Evolutionary conservation across 495 filamentous ascomycete genomes (phyloP), one percentile per base, ranked within the genome.

Genomic region (Neurospora sp.): DNA sequence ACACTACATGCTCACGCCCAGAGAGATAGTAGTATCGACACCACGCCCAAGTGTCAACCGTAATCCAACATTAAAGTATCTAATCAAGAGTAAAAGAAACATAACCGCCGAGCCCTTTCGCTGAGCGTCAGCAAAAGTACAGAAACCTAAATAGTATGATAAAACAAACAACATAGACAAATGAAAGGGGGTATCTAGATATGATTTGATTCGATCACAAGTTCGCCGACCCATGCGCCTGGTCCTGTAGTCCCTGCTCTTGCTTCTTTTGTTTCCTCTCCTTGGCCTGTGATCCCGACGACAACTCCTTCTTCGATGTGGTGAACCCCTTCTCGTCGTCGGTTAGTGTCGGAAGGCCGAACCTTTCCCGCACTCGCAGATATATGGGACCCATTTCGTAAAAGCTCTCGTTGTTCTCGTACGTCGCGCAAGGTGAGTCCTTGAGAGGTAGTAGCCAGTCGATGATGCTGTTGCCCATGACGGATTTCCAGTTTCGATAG

Each of bases 381-480:
- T 86, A 78, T 35, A 82, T 70, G 1, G 81, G 82, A 7, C 86
- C 86, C 78, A 88, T 76, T 27, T 80, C 77, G 76, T 85, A 89
- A 40, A 86, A 82, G 75, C 86, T 85, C 69, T 85, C 82, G 41
- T 76, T 76, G 69, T 79, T 81, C 69, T 88, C 87, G 74, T 85
- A 83, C 39, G 74, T 82, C 23, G 78, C 75, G 73, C 90, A 93
- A 0, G 93, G 93, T 20, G 90, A 91, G 38, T 83, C 82, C 71
- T 85, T 89, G 66, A 94, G 77, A 7, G 92, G 92, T 16, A 96
- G 81, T 40, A 95, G 79, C 91, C 92, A 95, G 74, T 96, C 93
- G 59, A 86, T 74, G 11, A 88, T 72, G n/a, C 81, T 88, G 54
- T 87, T 84, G 8, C 93, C 93, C 88, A 97, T 90, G 11, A 96